These are phyloP conservation scores for Amanita exitialis DNA, from an alignment of 768 basidiomycete genomes.

Conservation along the genomic window DNA sequence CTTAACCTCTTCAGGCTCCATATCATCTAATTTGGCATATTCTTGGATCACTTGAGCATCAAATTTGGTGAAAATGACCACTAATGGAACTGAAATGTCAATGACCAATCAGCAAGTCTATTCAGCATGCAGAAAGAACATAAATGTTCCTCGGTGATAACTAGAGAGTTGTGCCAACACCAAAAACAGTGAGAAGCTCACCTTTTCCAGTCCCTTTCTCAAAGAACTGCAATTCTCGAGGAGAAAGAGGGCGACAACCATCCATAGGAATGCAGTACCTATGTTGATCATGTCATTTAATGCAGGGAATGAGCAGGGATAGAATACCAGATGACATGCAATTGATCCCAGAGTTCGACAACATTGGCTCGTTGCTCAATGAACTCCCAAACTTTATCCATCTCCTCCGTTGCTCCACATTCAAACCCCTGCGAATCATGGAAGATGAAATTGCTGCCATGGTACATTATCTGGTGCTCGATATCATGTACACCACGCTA, in stretches of 20 bases:
- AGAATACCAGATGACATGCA: conserved; percentile 29
- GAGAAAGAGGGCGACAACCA: conserved; percentile 15
- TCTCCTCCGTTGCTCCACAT: conserved; percentile 19
- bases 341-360: conserved; percentile 12
- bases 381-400: conserved; percentile 20
- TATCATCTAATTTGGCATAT: conserved; percentile 7
- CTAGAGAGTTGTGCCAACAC: neutral
- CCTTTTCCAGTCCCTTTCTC: conserved; percentile 16
- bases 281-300: neutral
- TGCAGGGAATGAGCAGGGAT: neutral
- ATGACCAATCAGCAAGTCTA: neutral
- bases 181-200: neutral
- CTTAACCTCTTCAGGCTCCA: conserved; percentile 9
- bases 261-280: conserved; percentile 30
- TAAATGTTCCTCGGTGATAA: neutral
- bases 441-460: conserved; percentile 25
- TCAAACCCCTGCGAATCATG: conserved; percentile 34
- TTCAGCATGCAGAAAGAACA: too few relatives aligned
- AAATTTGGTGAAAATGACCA: conserved; percentile 28
- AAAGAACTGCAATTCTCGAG: conserved; percentile 17
- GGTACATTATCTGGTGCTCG: conserved; percentile 18
- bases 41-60: conserved; percentile 18
- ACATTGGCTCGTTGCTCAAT: conserved; percentile 14
- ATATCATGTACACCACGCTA: conserved; percentile 27
- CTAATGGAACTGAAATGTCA: conserved; percentile 22